Base-by-base conservation (phyloP, 495 filamentous ascomycete genomes). In the Elaphomyces granulatus region DNA sequence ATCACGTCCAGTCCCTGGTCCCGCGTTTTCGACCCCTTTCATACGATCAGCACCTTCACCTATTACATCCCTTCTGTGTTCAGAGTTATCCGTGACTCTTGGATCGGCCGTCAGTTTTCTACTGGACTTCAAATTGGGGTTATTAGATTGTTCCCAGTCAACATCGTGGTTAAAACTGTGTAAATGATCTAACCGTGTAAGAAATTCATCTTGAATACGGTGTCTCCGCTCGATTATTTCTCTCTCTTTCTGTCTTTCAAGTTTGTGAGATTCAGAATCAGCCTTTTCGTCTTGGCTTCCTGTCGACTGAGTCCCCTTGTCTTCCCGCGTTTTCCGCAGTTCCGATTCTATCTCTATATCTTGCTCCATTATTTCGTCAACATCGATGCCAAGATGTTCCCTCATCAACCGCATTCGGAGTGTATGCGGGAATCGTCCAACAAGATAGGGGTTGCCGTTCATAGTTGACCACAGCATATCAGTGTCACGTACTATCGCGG, bases 371-470 rank as follows among this genome's bases (percentile, higher is more conserved):
- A 94, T 72, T 52, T 82, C 85, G 52, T 99, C 90, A 15, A 94
- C 83, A 51, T 96, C 90, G 38, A 99, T 64, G 23, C 90, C 90
- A 26, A 99, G 70, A 68, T 99, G 90, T 59, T 99, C 90, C 45
- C 90, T 75, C 90, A 96, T 96, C 34, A 99, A 62, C 31, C 92
- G 77, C 68, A 94, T 78, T 2, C 90, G 82, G 44, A 98, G 74
- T 0, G 87, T 90, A 53, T 96, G 87, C 14, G 90, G 81, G 56
- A 94, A 98, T 19, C 81, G 71, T 19, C 88, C 90, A 32, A 96
- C 92, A 12, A 80, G 73, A 50, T 88, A 98, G 7, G 84, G 79
- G 45, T 80, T 67, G 9, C 85, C 87, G 32, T 73, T 84, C 90
- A 99, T 96, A 34, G 73, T 83, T 12, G 86, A 94, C 70, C 76